Conservation (phyloP, 2,329 filamentous ascomycete genomes). For the Alternaria novae-zelandiae region DNA sequence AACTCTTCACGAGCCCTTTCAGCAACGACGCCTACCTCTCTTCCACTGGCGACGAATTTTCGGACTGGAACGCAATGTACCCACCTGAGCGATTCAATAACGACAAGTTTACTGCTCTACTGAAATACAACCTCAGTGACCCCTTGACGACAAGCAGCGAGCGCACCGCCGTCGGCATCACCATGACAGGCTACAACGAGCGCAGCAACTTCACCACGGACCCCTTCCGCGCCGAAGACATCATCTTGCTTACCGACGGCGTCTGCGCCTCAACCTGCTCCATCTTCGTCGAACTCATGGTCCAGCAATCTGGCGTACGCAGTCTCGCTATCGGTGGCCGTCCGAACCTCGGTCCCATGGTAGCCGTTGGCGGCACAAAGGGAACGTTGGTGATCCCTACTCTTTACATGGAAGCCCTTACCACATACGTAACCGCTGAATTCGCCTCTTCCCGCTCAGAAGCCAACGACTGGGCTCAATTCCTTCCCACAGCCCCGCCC, state of each 20-base stretch:
- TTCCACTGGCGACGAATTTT: constrained; percentile 34
- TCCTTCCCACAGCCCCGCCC: constrained; percentile 34
- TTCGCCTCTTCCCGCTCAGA: constrained; percentile 25
- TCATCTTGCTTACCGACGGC: constrained; percentile 53
- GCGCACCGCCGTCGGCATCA: constrained; percentile 32
- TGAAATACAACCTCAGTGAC: constrained; percentile 50
- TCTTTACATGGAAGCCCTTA: constrained; percentile 30
- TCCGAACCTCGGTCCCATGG: constrained; percentile 49
- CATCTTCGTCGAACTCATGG: constrained; percentile 56
- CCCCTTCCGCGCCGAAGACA: constrained; percentile 48
- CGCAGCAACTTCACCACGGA: constrained; percentile 37
- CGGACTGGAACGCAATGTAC: constrained; percentile 47
- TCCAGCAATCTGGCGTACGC: constrained; percentile 51
- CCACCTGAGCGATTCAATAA: constrained; percentile 39
- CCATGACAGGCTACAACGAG: constrained; percentile 37
- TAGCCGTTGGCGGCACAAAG: constrained; percentile 54
- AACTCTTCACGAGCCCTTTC: constrained; percentile 41
- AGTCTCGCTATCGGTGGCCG: constrained; percentile 53
- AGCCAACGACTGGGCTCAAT: constrained; percentile 23
- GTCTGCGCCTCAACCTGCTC: constrained; percentile 56
- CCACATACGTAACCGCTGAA: constrained; percentile 20
- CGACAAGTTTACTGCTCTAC: constrained; percentile 48
- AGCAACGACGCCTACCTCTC: constrained; percentile 43
- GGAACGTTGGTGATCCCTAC: constrained; percentile 46
- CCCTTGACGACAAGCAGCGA: constrained; percentile 42